phyloP scores from a whole-genome alignment of 1,284 basidiomycete genomes.

The Chalciporus piperatoides region DNA sequence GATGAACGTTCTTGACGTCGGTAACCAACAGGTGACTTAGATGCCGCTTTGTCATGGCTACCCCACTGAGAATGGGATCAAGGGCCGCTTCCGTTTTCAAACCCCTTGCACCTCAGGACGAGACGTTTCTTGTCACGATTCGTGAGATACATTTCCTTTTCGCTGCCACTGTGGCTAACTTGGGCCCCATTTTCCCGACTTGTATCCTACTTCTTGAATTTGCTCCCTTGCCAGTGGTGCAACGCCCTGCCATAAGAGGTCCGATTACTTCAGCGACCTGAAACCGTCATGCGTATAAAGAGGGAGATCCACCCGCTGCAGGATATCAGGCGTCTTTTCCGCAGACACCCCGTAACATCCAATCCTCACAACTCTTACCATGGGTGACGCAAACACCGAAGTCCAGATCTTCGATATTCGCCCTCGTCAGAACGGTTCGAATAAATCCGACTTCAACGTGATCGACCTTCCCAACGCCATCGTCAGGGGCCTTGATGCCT shows the following conservation, averaged over 20 bases:
- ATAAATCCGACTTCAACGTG: constrained; percentile 7
- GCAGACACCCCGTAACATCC: neutral
- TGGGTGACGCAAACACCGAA: constrained; percentile 23
- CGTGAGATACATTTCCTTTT: neutral
- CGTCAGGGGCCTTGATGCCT: constrained; percentile 50
- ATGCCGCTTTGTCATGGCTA: neutral
- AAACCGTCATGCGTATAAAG: constrained; percentile 11
- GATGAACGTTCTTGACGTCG: too few relatives aligned
- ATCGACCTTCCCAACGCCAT: constrained; percentile 46
- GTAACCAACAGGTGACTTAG: too few relatives aligned
- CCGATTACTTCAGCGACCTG: constrained; percentile 27
- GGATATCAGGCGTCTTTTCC: neutral
- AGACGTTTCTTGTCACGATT: neutral
- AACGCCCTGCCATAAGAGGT: neutral
- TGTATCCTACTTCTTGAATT: neutral
- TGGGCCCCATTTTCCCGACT: neutral
- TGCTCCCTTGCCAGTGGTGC: neutral
- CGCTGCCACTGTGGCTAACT: neutral
- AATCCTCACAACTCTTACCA: constrained; percentile 4
- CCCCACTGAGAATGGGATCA: neutral
- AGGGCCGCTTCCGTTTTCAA: neutral
- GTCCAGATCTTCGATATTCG: constrained; percentile 28
- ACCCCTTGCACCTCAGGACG: neutral
- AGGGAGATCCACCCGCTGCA: neutral
- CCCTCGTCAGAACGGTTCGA: constrained; percentile 4